A percentile compares a stretch with the other conserved stretches of the same genome.
Conservation (phyloP, 2,329 filamentous ascomycete genomes). For the Bertia moriformis region DNA sequence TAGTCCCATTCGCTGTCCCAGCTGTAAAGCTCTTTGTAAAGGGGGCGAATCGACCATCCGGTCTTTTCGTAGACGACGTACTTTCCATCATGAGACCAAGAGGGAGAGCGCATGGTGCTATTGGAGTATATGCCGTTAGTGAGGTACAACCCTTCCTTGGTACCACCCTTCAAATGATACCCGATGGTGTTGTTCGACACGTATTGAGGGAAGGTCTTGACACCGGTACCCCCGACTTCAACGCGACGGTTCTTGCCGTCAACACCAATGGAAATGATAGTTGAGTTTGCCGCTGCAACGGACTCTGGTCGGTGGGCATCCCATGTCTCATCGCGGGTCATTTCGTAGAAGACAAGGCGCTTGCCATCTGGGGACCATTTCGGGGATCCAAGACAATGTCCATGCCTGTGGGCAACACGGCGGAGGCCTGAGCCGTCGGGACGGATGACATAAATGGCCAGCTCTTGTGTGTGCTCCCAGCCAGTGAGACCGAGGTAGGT, state of each 20-base stretch:
- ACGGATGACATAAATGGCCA: conserved; percentile 22
- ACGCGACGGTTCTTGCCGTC: background rate
- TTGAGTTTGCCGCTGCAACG: background rate
- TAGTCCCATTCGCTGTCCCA: conserved; percentile 24
- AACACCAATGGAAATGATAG: background rate
- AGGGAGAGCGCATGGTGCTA: conserved; percentile 5
- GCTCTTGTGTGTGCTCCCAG: conserved; percentile 23
- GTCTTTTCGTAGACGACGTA: conserved; percentile 10
- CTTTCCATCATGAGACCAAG: conserved; percentile 18
- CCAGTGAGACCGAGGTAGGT: too few relatives aligned
- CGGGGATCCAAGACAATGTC: conserved; percentile 20
- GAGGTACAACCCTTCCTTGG: conserved; percentile 12
- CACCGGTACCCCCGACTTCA: too few relatives aligned
- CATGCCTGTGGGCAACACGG: conserved; percentile 13
- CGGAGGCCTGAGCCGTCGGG: conserved; percentile 19
- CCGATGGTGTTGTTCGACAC: conserved; percentile 6
- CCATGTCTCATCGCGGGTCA: conserved; percentile 14
- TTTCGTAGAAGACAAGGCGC: conserved; percentile 21
- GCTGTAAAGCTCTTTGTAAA: conserved; percentile 19
- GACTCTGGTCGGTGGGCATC: background rate
- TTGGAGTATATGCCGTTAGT: conserved; percentile 8
- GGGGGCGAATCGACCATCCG: conserved; percentile 13
- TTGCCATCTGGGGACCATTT: conserved; percentile 19
- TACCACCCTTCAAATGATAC: conserved; percentile 13
- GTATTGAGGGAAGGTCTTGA: too few relatives aligned